phyloP scores from a whole-genome alignment of 1,284 basidiomycete species.

The Heliocybe sulcata region DNA sequence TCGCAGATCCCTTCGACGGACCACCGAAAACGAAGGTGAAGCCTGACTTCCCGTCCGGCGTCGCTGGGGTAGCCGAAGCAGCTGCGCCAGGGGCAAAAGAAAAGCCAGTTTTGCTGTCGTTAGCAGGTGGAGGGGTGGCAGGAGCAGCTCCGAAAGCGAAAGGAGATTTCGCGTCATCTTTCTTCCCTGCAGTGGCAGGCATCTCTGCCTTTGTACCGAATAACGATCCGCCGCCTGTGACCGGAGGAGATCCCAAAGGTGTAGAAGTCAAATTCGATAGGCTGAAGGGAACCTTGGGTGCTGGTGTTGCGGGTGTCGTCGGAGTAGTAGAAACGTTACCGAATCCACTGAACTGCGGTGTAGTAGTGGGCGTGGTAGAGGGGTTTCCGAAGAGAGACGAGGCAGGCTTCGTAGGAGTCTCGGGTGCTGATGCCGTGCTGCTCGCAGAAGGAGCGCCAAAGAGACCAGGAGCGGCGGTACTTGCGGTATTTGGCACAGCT shows the following conservation, averaged over 20 bases:
- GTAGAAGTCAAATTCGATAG: constrained; percentile 12
- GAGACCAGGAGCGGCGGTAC: background rate
- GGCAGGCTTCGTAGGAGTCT: constrained; percentile 1
- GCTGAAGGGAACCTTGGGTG: constrained; percentile 19
- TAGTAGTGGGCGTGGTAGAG: background rate
- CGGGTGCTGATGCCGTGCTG: constrained; percentile 12
- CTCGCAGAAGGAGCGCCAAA: background rate
- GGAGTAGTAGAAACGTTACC: background rate
- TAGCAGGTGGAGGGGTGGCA: constrained; percentile 9
- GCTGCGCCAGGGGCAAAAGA: constrained; percentile 9
- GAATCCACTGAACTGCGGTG: background rate
- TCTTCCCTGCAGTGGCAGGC: constrained; percentile 3
- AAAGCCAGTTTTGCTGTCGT: constrained; percentile 7
- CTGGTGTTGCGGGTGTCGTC: background rate
- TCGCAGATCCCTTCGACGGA: constrained; percentile 9
- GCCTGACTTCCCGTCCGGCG: constrained; percentile 14
- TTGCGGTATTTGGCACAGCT: background rate
- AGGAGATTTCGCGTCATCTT: constrained; percentile 6
- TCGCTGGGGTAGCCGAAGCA: constrained; percentile 10
- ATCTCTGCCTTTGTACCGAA: background rate
- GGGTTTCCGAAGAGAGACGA: constrained; percentile 6
- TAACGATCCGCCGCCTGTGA: constrained; percentile 7
- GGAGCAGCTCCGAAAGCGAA: constrained; percentile 16
- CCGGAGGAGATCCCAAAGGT: constrained; percentile 4
- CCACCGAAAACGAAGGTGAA: constrained; percentile 24